These are phyloP conservation scores for Fallopia convolvulus DNA, from an alignment of 148 eudicot species.

Conservation along the genomic window DNA sequence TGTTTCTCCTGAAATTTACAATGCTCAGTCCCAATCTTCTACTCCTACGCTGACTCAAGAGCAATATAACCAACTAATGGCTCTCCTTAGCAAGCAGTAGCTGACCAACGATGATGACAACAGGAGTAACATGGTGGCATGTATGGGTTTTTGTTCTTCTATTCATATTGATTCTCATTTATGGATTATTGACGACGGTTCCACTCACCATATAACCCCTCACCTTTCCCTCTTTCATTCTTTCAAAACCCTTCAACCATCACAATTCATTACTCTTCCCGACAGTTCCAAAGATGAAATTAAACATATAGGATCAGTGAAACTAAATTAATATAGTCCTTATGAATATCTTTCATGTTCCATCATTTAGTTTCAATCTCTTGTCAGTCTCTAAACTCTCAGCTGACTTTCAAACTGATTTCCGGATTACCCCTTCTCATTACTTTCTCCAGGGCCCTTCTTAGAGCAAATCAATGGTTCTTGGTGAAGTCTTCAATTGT, in stretches of 20 bases:
- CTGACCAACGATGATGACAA: no score
- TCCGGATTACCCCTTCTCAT: no score
- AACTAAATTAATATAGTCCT: background rate
- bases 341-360: slow-evolving; percentile 1
- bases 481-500: background rate
- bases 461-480: background rate
- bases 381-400: no score
- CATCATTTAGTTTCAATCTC: background rate
- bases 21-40: no score
- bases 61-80: background rate
- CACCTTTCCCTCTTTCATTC: background rate
- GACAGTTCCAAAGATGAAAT: background rate
- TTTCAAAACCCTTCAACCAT: background rate
- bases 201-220: background rate
- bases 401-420: no score
- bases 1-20: no score
- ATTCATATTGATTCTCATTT: background rate
- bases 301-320: background rate
- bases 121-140: background rate
- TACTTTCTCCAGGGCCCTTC: background rate
- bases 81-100: no score
- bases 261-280: background rate
- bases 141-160: background rate
- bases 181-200: background rate
- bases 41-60: no score